Base-by-base conservation (phyloP, 331 rosid genomes). In the Quercus phellos region DNA sequence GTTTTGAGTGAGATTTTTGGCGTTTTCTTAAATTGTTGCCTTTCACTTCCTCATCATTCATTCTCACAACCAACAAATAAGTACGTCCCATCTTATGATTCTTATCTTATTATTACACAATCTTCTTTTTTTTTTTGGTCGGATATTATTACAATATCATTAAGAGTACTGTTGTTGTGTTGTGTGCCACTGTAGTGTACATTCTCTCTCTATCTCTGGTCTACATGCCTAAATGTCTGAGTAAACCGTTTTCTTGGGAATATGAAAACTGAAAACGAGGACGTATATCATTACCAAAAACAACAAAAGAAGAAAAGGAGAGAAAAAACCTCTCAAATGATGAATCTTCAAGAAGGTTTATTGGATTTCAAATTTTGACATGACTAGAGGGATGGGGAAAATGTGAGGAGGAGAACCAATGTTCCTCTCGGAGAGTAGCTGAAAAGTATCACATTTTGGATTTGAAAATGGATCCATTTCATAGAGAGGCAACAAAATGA, bases 1-100 rank as follows among this genome's bases (percentile, higher is more conserved):
- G 87, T 87, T 92, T 87, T 88, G 83, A 81, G 93, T 84, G 91
- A 72, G 71, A 68, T 84, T 90, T 76, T 90, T 90, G 97, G 93
- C 93, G 83, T 85, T 86, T 92, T 92, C 91, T 84, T 69, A 71
- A 17, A 76, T 84, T 77, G 85, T 68, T 77, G 74, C 38, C 88
- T 69, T 84, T 80, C 69, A 24, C 74, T 77, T 71, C 86, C 75
- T 80, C 87, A 83, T 78, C 85, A 83, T 87, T 88, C 90, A 83
- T 76, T 79, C 82, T 79, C 84, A 32, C 82, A 80, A 76, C 80
- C 81, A 60, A 85, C 80, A 80, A 76, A 81, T 22, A 64, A 46
- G 81, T 76, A 88, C 88, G 88, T 83, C 89, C 85, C 84, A 82
- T 88, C 84, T 84, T 72, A 56, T 42, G 60, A 68, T 77, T 66